A percentile compares a stretch with the other conserved stretches of the same genome.
Evolutionary conservation across 2,329 filamentous ascomycete genomes (phyloP).

Genomic region (Claviceps sp.): DNA sequence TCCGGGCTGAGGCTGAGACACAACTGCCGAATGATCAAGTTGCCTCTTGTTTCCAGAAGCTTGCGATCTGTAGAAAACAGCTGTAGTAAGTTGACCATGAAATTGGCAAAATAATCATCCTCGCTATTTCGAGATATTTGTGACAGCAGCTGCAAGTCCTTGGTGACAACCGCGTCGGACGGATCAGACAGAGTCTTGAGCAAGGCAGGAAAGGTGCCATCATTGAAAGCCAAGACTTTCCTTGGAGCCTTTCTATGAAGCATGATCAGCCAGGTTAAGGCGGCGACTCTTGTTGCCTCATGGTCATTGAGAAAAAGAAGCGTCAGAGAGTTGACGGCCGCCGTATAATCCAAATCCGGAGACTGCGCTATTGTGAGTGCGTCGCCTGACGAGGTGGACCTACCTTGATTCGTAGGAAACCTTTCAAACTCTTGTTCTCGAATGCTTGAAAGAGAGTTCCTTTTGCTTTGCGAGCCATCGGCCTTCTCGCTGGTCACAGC

Average conservation of each 20-base stretch:
- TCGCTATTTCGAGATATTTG: constrained; percentile 96
- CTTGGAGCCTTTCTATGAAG: constrained; percentile 86
- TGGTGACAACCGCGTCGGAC: constrained; percentile 87
- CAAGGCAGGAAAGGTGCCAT: constrained; percentile 89
- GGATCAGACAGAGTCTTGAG: constrained; percentile 94
- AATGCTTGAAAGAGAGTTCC: constrained; percentile 38
- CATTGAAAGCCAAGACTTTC: constrained; percentile 89
- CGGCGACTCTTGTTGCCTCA: constrained; percentile 86
- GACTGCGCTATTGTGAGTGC: constrained; percentile 28
- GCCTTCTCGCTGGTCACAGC: constrained; percentile 29
- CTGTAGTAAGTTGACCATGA: constrained; percentile 93
- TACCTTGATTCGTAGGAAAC: constrained; percentile 36
- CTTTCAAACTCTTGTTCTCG: constrained; percentile 40
- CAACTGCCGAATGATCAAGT: constrained; percentile 89
- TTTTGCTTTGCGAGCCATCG: constrained; percentile 34
- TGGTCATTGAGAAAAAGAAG: constrained; percentile 92
- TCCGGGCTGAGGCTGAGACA: constrained; percentile 89
- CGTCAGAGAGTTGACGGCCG: constrained; percentile 84
- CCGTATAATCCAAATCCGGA: constrained; percentile 84
- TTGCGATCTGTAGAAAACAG: constrained; percentile 90
- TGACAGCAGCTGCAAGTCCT: constrained; percentile 82
- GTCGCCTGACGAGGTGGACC: constrained; percentile 31
- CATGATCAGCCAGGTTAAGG: constrained; percentile 95
- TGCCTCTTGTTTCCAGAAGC: constrained; percentile 81
- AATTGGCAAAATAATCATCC: constrained; percentile 93